phyloP scores from a whole-genome alignment of 2,329 filamentous ascomycete species.

The Penicillium occitanis region DNA sequence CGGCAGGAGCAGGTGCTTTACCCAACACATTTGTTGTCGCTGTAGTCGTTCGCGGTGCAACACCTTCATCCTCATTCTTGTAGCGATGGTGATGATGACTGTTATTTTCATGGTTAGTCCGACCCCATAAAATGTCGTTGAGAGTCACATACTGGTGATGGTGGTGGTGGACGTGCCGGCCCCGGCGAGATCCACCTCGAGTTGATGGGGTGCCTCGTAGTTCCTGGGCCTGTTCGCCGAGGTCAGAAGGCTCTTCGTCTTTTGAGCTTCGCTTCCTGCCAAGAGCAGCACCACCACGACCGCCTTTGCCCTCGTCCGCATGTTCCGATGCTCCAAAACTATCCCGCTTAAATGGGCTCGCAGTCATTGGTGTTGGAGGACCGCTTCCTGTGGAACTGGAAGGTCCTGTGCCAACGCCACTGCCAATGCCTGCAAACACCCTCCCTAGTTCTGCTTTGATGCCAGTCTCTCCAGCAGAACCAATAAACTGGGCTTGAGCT shows the following conservation, averaged over 20 bases:
- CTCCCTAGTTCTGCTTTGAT: conserved; percentile 95
- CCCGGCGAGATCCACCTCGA: conserved; percentile 66
- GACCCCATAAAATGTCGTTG: not conserved
- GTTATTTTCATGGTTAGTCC: conserved; percentile 17
- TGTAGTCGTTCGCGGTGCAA: conserved; percentile 27
- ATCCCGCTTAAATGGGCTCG: conserved; percentile 53
- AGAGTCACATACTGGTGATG: conserved; percentile 53
- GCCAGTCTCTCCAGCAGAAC: conserved; percentile 76
- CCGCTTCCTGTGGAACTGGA: conserved; percentile 52
- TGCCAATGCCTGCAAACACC: conserved; percentile 91
- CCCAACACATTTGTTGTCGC: conserved; percentile 32
- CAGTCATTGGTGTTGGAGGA: conserved; percentile 54
- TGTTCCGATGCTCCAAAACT: conserved; percentile 47
- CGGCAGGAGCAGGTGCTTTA: conserved; percentile 32
- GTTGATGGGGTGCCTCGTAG: conserved; percentile 54
- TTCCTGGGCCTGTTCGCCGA: conserved; percentile 67
- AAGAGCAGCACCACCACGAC: conserved; percentile 48
- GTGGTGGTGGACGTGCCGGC: conserved; percentile 56
- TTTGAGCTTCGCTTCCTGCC: conserved; percentile 67
- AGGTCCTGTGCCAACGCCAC: conserved; percentile 59
- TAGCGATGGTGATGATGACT: conserved; percentile 57
- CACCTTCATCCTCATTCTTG: conserved; percentile 51
- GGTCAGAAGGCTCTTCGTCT: conserved; percentile 69
- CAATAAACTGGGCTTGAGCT: conserved; percentile 75
- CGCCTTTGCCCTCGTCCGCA: conserved; percentile 42